A percentile compares a stretch with the other conserved stretches of the same genome.
These are phyloP conservation scores for Dimocarpus longan DNA, from an alignment of 345 rosid genomes.

Conservation along the genomic window DNA sequence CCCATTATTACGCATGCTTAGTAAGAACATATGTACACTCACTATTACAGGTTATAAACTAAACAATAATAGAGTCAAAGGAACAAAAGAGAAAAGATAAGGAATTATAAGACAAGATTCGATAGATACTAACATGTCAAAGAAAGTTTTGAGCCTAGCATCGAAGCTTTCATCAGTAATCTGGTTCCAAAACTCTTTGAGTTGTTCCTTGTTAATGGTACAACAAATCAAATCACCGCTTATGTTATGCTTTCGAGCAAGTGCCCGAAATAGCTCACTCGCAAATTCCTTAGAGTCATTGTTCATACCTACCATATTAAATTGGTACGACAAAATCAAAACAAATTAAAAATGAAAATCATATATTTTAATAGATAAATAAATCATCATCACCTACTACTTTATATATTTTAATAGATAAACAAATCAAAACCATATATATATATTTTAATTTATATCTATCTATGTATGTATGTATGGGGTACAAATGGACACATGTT, in stretches of 20 bases:
- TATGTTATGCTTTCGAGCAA: slow-evolving; percentile 64
- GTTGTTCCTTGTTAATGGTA: slow-evolving; percentile 62
- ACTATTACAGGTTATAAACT: background rate
- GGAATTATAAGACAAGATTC: too few species aligned
- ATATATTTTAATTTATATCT: too few species aligned
- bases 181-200: slow-evolving; percentile 74
- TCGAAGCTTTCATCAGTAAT: slow-evolving; percentile 85
- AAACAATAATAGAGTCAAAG: too few species aligned
- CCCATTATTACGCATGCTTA: background rate
- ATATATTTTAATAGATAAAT: too few species aligned
- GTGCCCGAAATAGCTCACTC: slow-evolving; percentile 66
- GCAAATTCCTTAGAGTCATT: slow-evolving; percentile 88
- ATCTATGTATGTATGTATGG: too few species aligned
- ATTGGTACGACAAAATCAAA: too few species aligned
- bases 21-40: background rate
- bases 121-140: slow-evolving; percentile 60
- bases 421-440: too few species aligned
- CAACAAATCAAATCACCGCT: slow-evolving; percentile 40
- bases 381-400: too few species aligned
- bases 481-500: too few species aligned
- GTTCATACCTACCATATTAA: slow-evolving; percentile 60
- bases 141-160: slow-evolving; percentile 80
- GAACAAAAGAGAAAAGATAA: background rate
- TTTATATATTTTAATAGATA: too few species aligned
- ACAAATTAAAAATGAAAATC: too few species aligned